These are phyloP conservation scores for Debaryomyces psychrophilus DNA, from an alignment of 1,139 yeast genomes.

Conservation along the genomic window DNA sequence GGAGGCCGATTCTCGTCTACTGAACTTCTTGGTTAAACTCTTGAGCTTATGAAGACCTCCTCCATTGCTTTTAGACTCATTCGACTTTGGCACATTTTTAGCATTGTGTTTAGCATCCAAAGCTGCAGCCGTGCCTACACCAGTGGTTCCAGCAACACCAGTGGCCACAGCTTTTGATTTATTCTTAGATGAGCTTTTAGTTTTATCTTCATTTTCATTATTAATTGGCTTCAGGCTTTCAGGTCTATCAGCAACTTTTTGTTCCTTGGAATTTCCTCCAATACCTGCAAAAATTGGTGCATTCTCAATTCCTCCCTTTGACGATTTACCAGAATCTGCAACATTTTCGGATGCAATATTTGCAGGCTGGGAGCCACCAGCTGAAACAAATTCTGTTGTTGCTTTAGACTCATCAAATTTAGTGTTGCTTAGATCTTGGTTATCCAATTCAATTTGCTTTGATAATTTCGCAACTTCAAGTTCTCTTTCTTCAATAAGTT, in stretches of 20 bases:
- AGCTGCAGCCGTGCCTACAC: conserved; percentile 16
- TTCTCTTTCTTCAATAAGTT: conserved; percentile 41
- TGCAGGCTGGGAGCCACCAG: background rate
- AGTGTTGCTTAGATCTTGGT: conserved; percentile 26
- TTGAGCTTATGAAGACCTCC: conserved; percentile 29
- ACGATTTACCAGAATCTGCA: conserved; percentile 18
- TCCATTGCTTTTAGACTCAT: conserved; percentile 18
- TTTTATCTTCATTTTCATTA: conserved; percentile 8
- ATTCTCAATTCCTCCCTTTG: conserved; percentile 15
- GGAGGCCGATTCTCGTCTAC: conserved; percentile 7
- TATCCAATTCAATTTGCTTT: conserved; percentile 39
- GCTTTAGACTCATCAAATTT: conserved; percentile 10
- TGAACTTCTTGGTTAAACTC: conserved; percentile 26
- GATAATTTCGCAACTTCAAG: conserved; percentile 38
- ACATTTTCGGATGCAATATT: conserved; percentile 13
- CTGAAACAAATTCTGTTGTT: background rate
- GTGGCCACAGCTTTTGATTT: conserved; percentile 10
- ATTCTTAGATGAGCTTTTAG: conserved; percentile 11
- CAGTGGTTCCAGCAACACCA: conserved; percentile 18
- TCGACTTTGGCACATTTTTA: conserved; percentile 8
- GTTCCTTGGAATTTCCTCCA: background rate
- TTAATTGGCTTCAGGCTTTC: conserved; percentile 8
- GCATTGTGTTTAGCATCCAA: conserved; percentile 13
- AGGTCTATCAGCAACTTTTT: conserved; percentile 9
- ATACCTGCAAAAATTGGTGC: background rate